phyloP scores from a whole-genome alignment of 805 yeast species.

The Hanseniaspora occidentalis region DNA sequence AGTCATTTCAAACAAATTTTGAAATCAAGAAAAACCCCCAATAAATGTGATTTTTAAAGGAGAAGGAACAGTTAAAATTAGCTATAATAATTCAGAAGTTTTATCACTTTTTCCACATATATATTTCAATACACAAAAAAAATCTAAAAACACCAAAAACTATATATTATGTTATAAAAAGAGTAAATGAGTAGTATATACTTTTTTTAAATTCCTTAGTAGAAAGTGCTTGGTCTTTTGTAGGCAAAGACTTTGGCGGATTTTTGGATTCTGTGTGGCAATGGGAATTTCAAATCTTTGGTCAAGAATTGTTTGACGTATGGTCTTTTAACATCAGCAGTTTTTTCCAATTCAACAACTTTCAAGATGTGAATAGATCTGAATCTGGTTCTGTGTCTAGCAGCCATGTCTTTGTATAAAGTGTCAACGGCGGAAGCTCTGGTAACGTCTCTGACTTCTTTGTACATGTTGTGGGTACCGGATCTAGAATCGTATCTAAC shows the following conservation, averaged over 20 bases:
- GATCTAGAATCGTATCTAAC: slow-evolving; percentile 99
- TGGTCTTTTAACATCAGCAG: slow-evolving; percentile 98
- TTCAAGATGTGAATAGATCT: slow-evolving; percentile 98
- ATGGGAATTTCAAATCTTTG: slow-evolving; percentile 97
- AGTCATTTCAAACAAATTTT: too few species aligned
- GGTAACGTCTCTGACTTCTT: slow-evolving; percentile 99
- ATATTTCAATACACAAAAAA: too few species aligned
- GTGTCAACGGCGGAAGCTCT: slow-evolving; percentile 98
- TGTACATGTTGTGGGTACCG: slow-evolving; percentile 99
- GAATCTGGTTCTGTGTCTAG: slow-evolving; percentile 99
- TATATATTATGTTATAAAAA: too few species aligned
- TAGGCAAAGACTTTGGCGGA: slow-evolving; percentile 77
- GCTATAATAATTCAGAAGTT: too few species aligned
- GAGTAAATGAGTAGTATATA: neutral
- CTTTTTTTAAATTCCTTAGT: slow-evolving; percentile 37
- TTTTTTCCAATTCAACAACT: slow-evolving; percentile 97
- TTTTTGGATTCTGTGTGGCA: slow-evolving; percentile 98
- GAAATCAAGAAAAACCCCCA: too few species aligned
- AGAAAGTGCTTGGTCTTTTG: slow-evolving; percentile 95
- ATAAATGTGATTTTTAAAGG: too few species aligned
- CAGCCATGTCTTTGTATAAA: slow-evolving; percentile 99
- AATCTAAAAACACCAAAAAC: too few species aligned
- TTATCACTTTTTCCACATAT: too few species aligned
- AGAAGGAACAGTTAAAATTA: too few species aligned
- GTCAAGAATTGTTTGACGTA: slow-evolving; percentile 94